These are phyloP conservation scores for Beta corolliflora DNA, from an alignment of 179 eudicot species.

Conservation along the genomic window DNA sequence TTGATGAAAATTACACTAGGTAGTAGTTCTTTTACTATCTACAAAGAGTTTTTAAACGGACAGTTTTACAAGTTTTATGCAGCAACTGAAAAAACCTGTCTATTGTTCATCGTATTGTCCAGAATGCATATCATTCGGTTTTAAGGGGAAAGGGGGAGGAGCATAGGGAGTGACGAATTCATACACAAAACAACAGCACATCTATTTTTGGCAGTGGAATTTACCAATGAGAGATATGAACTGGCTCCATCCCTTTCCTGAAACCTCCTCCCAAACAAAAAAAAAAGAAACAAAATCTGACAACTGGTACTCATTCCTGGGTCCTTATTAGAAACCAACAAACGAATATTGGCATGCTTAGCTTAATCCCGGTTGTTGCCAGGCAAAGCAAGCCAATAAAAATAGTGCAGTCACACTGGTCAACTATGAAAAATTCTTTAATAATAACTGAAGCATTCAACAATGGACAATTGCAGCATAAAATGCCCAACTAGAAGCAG, in stretches of 20 bases:
- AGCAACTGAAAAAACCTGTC: background rate
- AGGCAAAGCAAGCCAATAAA: slow-evolving; percentile 3
- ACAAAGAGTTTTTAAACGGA: background rate
- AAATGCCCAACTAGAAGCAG: background rate
- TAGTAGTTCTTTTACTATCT: background rate
- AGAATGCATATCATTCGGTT: background rate
- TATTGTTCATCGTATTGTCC: background rate
- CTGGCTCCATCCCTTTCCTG: background rate
- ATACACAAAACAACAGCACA: background rate
- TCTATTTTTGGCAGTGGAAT: background rate
- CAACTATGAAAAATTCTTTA: background rate
- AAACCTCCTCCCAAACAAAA: background rate
- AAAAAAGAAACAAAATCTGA: background rate
- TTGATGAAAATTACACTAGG: background rate
- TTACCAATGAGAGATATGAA: background rate
- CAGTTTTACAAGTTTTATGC: background rate
- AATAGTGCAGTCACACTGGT: background rate
- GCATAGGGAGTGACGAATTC: background rate
- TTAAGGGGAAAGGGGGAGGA: background rate
- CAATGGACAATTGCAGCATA: background rate
- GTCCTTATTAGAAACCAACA: background rate
- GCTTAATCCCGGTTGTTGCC: background rate
- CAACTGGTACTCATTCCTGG: background rate
- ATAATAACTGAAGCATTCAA: background rate
- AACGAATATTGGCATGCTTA: background rate